These are phyloP conservation scores for Urochloa ruziziensis DNA, from an alignment of 176 grass and related monocot species.

Conservation along the genomic window DNA sequence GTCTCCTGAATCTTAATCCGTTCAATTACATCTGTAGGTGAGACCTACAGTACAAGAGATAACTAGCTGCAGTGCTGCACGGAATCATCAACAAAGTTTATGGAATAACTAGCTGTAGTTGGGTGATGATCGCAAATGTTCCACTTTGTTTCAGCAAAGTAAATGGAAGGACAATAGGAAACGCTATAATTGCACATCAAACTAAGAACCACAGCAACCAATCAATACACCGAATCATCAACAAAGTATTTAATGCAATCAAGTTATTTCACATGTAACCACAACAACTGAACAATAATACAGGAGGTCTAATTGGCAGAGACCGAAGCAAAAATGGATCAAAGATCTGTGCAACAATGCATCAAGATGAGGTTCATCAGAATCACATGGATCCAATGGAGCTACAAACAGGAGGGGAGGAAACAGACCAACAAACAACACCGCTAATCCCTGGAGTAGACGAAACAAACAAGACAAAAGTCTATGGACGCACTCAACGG, in stretches of 20 bases:
- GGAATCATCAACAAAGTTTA: conserved; percentile 9
- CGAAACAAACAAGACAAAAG: not conserved
- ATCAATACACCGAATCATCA: not conserved
- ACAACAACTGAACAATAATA: not conserved
- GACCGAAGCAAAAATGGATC: not conserved
- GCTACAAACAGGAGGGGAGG: not conserved
- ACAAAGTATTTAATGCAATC: not conserved
- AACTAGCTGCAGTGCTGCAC: not conserved
- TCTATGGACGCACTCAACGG: conserved; percentile 9
- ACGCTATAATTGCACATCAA: not conserved
- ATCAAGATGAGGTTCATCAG: not conserved
- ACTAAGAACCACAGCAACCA: not conserved
- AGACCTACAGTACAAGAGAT: not conserved
- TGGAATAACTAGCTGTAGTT: conserved; percentile 2
- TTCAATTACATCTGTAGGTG: not conserved
- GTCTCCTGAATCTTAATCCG: not conserved
- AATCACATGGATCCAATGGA: conserved; percentile 23
- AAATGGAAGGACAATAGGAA: not conserved
- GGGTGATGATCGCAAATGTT: not conserved
- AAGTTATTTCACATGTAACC: not conserved
- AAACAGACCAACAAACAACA: not conserved
- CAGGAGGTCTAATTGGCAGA: not conserved
- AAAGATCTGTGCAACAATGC: not conserved
- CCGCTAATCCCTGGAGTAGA: not conserved
- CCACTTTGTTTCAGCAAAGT: conserved; percentile 6